Evolutionary conservation across 2,329 filamentous ascomycete genomes (phyloP).

Genomic region (Ophiostoma himal-ulmi): DNA sequence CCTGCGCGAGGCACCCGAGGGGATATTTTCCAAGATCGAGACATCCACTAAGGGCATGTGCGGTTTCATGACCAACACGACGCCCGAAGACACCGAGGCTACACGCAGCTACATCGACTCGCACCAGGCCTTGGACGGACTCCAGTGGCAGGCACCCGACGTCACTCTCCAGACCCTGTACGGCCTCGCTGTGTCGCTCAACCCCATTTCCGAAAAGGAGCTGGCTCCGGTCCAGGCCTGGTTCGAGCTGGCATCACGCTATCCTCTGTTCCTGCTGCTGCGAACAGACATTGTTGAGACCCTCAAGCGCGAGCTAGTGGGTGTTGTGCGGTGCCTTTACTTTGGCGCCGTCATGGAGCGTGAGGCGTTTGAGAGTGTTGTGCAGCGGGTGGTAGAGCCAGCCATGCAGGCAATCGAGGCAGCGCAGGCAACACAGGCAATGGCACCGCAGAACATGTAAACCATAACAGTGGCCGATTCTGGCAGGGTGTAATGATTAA

Average conservation of each 20-base stretch:
- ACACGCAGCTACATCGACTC: conserved; percentile 10
- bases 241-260: conserved; percentile 46
- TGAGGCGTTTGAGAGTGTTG: conserved; percentile 43
- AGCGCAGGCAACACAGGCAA: background rate
- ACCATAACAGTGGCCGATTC: background rate
- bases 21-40: conserved; percentile 30
- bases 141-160: conserved; percentile 37
- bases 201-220: conserved; percentile 37
- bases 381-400: conserved; percentile 37
- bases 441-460: background rate
- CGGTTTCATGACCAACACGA: conserved; percentile 20
- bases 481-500: background rate
- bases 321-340: conserved; percentile 42
- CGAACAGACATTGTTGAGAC: conserved; percentile 33
- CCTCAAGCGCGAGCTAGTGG: conserved; percentile 40
- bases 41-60: conserved; percentile 22
- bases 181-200: conserved; percentile 43
- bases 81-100: conserved; percentile 5
- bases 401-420: conserved; percentile 14
- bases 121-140: conserved; percentile 20
- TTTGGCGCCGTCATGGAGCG: conserved; percentile 47
- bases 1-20: conserved; percentile 37
- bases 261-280: conserved; percentile 38
- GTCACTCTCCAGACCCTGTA: conserved; percentile 41
- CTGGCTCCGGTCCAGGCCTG: conserved; percentile 49